Conservation (phyloP, 2,329 filamentous ascomycete species). For the Alternaria novae-zelandiae region DNA sequence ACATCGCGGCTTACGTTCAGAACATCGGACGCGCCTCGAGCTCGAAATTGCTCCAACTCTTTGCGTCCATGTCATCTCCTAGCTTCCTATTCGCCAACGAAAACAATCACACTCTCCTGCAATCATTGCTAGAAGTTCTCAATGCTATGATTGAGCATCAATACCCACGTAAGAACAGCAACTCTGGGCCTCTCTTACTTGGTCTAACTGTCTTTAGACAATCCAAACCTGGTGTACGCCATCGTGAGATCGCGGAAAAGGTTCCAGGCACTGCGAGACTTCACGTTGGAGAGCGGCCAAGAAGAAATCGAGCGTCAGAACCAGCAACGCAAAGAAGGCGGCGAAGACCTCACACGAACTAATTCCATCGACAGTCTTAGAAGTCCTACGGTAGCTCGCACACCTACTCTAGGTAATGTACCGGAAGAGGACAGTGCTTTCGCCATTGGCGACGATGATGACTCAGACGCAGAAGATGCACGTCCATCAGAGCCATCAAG, state of each 20-base stretch:
- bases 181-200: background rate
- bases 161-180: slow-evolving; percentile 67
- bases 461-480: slow-evolving; percentile 68
- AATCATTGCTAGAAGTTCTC: slow-evolving; percentile 84
- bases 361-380: slow-evolving; percentile 72
- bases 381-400: slow-evolving; percentile 66
- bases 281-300: slow-evolving; percentile 90
- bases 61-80: slow-evolving; percentile 90
- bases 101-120: slow-evolving; percentile 81
- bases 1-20: slow-evolving; percentile 84
- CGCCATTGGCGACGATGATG: slow-evolving; percentile 82
- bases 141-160: slow-evolving; percentile 91
- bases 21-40: slow-evolving; percentile 76
- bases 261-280: slow-evolving; percentile 83
- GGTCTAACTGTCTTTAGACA: slow-evolving; percentile 61
- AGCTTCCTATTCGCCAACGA: slow-evolving; percentile 93
- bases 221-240: slow-evolving; percentile 79
- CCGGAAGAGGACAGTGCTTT: slow-evolving; percentile 83
- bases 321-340: slow-evolving; percentile 69
- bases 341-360: slow-evolving; percentile 51
- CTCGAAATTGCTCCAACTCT: slow-evolving; percentile 84
- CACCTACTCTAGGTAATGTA: slow-evolving; percentile 68
- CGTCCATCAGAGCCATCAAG: slow-evolving; percentile 45
- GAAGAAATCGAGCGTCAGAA: slow-evolving; percentile 86
- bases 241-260: slow-evolving; percentile 80